A percentile compares a stretch with the other conserved stretches of the same genome.
Evolutionary conservation across 1,284 basidiomycete species (phyloP).

Genomic region (Cryptococcus sp.): DNA sequence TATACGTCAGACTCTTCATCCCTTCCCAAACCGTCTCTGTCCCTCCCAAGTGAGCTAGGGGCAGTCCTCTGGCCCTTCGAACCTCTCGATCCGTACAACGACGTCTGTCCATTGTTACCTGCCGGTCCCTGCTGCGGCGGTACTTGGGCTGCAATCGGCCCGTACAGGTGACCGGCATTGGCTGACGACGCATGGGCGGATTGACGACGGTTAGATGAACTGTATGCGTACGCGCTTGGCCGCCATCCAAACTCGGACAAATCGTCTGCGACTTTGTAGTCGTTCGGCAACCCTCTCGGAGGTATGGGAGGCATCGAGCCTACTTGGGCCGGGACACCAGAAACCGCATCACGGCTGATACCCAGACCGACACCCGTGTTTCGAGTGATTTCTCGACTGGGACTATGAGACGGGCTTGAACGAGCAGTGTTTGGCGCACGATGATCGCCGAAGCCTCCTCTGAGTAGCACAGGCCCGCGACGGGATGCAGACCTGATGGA

Average conservation of each 20-base stretch:
- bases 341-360: neutral
- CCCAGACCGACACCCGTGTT: neutral
- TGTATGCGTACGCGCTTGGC: neutral
- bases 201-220: neutral
- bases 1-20: too few relatives aligned
- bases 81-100: neutral
- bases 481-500: conserved; percentile 4
- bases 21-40: neutral
- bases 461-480: conserved; percentile 43
- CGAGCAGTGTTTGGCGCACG: conserved; percentile 12
- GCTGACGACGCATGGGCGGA: neutral
- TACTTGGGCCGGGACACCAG: neutral
- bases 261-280: neutral
- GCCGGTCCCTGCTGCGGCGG: neutral
- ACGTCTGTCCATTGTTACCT: neutral
- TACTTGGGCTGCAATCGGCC: neutral
- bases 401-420: conserved; percentile 23
- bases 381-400: conserved; percentile 20
- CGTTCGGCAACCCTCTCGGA: neutral
- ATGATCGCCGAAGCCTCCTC: conserved; percentile 42
- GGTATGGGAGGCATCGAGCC: neutral
- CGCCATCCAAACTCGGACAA: conserved; percentile 2
- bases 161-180: neutral
- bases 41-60: neutral
- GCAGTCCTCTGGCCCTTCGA: neutral